Evolutionary conservation across 2,329 filamentous ascomycete species (phyloP), one percentile per base, ranked within the genome.

Genomic region (Ophiostoma perfectum): DNA sequence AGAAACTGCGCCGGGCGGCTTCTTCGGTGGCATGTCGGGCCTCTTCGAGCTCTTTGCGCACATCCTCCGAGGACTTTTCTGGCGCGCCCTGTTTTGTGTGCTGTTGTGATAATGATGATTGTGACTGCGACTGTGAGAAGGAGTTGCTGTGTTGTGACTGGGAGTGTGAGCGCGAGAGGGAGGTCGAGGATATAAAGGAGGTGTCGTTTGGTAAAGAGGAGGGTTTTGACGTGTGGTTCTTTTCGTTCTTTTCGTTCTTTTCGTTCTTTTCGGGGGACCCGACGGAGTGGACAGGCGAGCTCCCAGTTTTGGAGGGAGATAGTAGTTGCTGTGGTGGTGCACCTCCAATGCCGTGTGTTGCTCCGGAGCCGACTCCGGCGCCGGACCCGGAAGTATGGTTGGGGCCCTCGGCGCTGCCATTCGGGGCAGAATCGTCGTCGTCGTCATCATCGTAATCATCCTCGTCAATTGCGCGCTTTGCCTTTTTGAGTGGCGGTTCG

Each of bases 1-100:
- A 90, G 78, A 97, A 98, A 79, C 90, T 95, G 74, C 88, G 87
- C 79, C 93, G 93, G 60, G 92, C 95, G 66, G 91, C 90, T 75
- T 96, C 92, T 75, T 97, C 94, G 64, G 91, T 93, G 42, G 91
- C 92, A 77, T 90, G 93, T 77, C 95, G 95, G 73, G 92, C 92
- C 76, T 96, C 91, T 78, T 98, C 93, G 72, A 98, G 80, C 78
- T 93, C 92, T 79, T 96, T 96, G 75, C 95, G 91, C 77, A 92
- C 91, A 81, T 97, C 91, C 76, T 97, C 93, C 7, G 89, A 88
- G 38, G 88, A 86, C 77, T 92, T 92, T 68, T 64, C 62, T 14
- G 60, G 60, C 39, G 60, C 39, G 16, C 60, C 60, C 39, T 63
- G 38, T 63, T 63, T 63, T 16, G 12, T 27, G 36, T 44, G 60